Evolutionary conservation across 768 basidiomycete species (phyloP).

Genomic region (Sarcodon sp.): DNA sequence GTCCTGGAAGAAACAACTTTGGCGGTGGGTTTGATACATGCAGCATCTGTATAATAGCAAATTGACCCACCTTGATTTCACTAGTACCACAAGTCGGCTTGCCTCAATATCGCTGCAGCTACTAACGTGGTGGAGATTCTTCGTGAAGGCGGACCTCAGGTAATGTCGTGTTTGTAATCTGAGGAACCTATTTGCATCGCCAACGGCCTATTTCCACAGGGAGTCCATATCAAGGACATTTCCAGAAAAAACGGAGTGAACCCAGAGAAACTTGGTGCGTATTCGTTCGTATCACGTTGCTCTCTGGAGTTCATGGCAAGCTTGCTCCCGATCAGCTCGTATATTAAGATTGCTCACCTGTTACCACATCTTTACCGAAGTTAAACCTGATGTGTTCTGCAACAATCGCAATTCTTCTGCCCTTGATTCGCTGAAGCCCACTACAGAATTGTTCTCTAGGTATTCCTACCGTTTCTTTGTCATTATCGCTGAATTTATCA

Average conservation of each 20-base stretch:
- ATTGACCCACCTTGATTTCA: too few relatives aligned
- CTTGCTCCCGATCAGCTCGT: conserved; percentile 9
- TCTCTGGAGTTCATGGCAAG: neutral
- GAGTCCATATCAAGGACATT: conserved; percentile 18
- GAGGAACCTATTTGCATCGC: too few relatives aligned
- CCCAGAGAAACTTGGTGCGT: conserved; percentile 14
- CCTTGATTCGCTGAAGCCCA: conserved; percentile 10
- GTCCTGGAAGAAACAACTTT: too few relatives aligned
- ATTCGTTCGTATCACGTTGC: neutral
- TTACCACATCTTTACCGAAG: conserved; percentile 17
- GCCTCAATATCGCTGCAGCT: conserved; percentile 16
- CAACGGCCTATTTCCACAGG: conserved; percentile 2
- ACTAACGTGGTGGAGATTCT: conserved; percentile 26
- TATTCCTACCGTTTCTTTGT: neutral
- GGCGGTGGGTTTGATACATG: too few relatives aligned
- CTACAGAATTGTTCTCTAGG: neutral
- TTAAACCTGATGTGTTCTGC: conserved; percentile 16
- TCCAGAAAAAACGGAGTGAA: conserved; percentile 11
- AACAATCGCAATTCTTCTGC: conserved; percentile 13
- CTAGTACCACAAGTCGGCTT: neutral
- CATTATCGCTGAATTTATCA: neutral
- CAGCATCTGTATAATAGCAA: too few relatives aligned
- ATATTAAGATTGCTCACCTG: conserved; percentile 17
- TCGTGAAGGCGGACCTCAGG: conserved; percentile 20
- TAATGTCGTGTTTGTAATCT: too few relatives aligned